Base-by-base conservation (phyloP, 768 basidiomycete genomes). In the Hysterangium stoloniferum region DNA sequence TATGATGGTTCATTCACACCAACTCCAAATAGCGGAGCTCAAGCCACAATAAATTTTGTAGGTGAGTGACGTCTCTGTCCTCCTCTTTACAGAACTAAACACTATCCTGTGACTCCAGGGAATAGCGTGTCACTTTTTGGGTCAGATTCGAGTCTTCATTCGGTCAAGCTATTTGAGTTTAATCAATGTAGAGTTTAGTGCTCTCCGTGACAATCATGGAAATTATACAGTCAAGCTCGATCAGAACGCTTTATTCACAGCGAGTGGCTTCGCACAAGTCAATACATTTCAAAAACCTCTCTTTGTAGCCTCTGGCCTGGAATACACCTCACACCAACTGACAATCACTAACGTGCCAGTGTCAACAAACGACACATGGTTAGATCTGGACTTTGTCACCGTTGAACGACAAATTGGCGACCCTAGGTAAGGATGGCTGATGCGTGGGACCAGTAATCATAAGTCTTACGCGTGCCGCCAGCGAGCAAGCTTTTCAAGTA, bases 331-430 rank as follows among this genome's bases (percentile, higher is more conserved):
- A 25, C 78, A 79, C 53, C 61, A 60, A 0, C 61, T 77, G 5
- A 68, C 62, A 4, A 64, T 72, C 24, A 58, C 62, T 2, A 70
- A 69, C 45, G 38, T 54, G 28, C 44, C 44, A 60, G 35, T 28
- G 9, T 15, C 15, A 17, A 17, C n/a, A 29, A n/a, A n/a, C n/a
- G 48, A 50, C 3, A 54, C 48, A 4, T 63, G 58, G 37, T 57
- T 79, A 36, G 78, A 76, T 55, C 60, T 79, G 20, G 77, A 79
- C 49, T 75, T 70, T 54, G 76, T 76, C 8, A n/a, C n/a, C 2
- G 40, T 47, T 19, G 49, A 51, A 51, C 11, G 49, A 31, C 15
- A 24, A 3, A 27, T 42, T 17, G 49, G 49, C 11, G 11, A 29
- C 17, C 19, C 19, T 31, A 33, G 33, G 44, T 45, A 45, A n/a